Percentiles rank a stretch among this genome's conserved stretches.
Conservation (phyloP, 1,284 basidiomycete species). For the Prillingera fragicola region DNA sequence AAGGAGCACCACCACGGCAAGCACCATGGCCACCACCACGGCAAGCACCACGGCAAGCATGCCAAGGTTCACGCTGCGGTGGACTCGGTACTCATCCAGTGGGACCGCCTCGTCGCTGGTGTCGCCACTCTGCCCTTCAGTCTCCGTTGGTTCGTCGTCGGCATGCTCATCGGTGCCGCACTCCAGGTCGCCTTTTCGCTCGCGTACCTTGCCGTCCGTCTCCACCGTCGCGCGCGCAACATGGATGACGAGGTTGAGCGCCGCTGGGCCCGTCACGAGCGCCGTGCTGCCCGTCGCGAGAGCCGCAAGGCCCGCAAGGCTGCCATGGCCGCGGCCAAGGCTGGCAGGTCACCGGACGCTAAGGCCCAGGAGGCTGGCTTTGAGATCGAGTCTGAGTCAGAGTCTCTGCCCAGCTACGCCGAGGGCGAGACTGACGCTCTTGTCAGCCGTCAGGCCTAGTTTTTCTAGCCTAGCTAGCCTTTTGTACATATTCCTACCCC, state of each 20-base stretch:
- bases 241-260: no score
- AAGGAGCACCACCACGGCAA: constrained; percentile 1
- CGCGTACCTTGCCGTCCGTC: constrained; percentile 4
- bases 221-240: constrained; percentile 1
- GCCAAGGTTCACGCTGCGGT: background rate
- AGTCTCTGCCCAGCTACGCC: constrained; percentile 11
- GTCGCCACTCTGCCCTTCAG: constrained; percentile 5
- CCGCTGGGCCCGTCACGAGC: constrained; percentile 6
- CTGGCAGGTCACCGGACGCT: no score
- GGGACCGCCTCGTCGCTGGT: constrained; percentile 1
- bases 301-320: constrained; percentile 6
- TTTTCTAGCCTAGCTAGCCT: no score
- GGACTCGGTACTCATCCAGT: no score
- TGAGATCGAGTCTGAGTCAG: constrained; percentile 3
- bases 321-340: constrained; percentile 5
- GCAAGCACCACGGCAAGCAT: constrained; percentile 1
- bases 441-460: constrained; percentile 9
- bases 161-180: constrained; percentile 3
- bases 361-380: constrained; percentile 11
- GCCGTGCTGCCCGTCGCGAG: constrained; percentile 8
- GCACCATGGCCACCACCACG: constrained; percentile 1
- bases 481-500: no score
- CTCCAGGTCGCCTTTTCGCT: constrained; percentile 1
- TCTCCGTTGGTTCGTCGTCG: constrained; percentile 2
- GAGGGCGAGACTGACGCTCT: constrained; percentile 14